These are phyloP conservation scores for Chamaecrista fasciculata DNA, from an alignment of 306 rosid species.

Conservation along the genomic window DNA sequence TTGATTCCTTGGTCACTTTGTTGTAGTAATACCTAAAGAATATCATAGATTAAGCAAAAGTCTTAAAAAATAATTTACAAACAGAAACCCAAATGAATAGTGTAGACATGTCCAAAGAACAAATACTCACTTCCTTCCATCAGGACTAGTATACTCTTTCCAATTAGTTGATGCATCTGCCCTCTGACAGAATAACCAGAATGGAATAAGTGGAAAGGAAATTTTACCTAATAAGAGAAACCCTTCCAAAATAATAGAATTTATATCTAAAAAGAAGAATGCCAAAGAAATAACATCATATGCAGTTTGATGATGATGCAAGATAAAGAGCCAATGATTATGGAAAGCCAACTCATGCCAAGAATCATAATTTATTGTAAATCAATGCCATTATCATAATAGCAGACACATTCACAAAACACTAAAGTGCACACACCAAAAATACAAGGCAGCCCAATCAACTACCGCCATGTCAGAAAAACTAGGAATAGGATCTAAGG, in stretches of 20 bases:
- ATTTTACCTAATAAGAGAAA: slow-evolving; percentile 29
- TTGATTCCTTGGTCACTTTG: slow-evolving; percentile 80
- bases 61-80: slow-evolving; percentile 23
- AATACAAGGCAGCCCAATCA: slow-evolving; percentile 22
- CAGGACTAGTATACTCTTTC: slow-evolving; percentile 89
- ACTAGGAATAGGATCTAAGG: slow-evolving; percentile 26
- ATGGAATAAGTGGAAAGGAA: slow-evolving; percentile 29
- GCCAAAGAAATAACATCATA: slow-evolving; percentile 27
- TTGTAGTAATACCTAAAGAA: slow-evolving; percentile 78
- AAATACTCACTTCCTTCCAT: slow-evolving; percentile 77
- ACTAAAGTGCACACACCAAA: slow-evolving; percentile 14
- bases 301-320: slow-evolving; percentile 15
- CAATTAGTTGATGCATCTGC: slow-evolving; percentile 93
- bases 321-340: slow-evolving; percentile 23
- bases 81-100: slow-evolving; percentile 9
- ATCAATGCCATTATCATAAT: slow-evolving; percentile 19
- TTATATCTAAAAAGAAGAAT: slow-evolving; percentile 11
- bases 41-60: slow-evolving; percentile 27
- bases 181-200: slow-evolving; percentile 60
- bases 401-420: slow-evolving; percentile 5
- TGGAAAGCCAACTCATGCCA: slow-evolving; percentile 23
- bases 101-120: slow-evolving; percentile 7
- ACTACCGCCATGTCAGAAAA: slow-evolving; percentile 26
- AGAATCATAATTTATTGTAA: slow-evolving; percentile 21
- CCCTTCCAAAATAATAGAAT: slow-evolving; percentile 18